phyloP scores from a whole-genome alignment of 2,329 filamentous ascomycete species.

The Orbilia blumenaviensis region DNA sequence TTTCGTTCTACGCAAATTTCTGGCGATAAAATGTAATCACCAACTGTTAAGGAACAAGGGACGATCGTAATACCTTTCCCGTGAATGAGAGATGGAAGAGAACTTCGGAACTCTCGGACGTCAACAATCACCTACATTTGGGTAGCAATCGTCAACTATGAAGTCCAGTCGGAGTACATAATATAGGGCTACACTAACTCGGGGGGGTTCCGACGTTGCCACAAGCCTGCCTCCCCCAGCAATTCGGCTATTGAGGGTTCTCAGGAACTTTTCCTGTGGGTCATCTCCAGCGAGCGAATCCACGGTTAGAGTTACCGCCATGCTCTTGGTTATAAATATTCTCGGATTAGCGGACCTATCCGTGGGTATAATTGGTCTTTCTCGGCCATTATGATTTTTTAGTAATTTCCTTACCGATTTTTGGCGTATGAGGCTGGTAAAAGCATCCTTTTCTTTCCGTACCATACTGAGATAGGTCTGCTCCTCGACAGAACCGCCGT shows the following conservation, averaged over 20 bases:
- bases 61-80: constrained; percentile 87
- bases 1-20: constrained; percentile 94
- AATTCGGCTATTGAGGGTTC: constrained; percentile 95
- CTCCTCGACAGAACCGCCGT: constrained; percentile 92
- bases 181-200: constrained; percentile 66
- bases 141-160: not conserved
- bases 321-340: constrained; percentile 64
- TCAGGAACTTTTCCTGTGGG: constrained; percentile 88
- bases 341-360: not conserved
- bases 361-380: not conserved
- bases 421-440: constrained; percentile 93
- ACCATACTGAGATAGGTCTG: constrained; percentile 90
- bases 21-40: constrained; percentile 92
- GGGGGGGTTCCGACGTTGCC: constrained; percentile 85
- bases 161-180: not conserved
- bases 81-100: constrained; percentile 87
- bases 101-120: constrained; percentile 93
- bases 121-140: constrained; percentile 73
- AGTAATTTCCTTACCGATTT: constrained; percentile 68
- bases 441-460: constrained; percentile 94
- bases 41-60: constrained; percentile 94
- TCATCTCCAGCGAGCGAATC: constrained; percentile 76
- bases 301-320: constrained; percentile 85
- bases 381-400: not conserved
- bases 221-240: constrained; percentile 86